phyloP scores from a whole-genome alignment of 768 basidiomycete genomes.

The Mycena metata region DNA sequence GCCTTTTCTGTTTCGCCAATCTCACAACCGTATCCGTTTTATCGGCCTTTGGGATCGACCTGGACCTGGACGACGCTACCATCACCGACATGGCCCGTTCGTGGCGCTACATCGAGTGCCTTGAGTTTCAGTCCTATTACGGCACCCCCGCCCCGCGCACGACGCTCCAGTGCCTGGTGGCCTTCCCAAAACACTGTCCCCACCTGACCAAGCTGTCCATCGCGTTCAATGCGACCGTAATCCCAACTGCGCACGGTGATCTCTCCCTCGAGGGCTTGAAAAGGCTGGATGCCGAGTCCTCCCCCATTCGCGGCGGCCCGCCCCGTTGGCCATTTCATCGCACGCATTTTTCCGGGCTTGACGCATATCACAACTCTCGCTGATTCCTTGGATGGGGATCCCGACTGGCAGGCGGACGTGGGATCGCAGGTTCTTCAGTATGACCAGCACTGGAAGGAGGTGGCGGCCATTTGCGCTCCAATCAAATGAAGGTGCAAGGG shows the following conservation, averaged over 20 bases:
- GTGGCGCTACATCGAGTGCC: slow-evolving; percentile 9
- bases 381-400: background rate
- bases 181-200: too few relatives aligned
- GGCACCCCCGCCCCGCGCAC: background rate
- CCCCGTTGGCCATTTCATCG: slow-evolving; percentile 14
- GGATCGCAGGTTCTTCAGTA: too few relatives aligned
- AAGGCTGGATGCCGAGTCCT: slow-evolving; percentile 13
- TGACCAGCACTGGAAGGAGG: slow-evolving; percentile 12
- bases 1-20: too few relatives aligned
- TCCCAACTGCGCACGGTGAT: background rate
- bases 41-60: slow-evolving; percentile 3
- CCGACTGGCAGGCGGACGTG: slow-evolving; percentile 5
- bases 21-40: background rate
- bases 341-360: slow-evolving; percentile 6
- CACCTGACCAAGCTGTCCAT: slow-evolving; percentile 10
- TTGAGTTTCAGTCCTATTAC: slow-evolving; percentile 4
- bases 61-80: slow-evolving; percentile 4
- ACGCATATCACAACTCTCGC: background rate
- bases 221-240: slow-evolving; percentile 12
- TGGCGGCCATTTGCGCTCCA: slow-evolving; percentile 13
- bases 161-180: slow-evolving; percentile 12
- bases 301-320: slow-evolving; percentile 2
- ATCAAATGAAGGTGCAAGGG: too few relatives aligned
- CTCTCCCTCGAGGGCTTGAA: background rate
- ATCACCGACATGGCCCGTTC: slow-evolving; percentile 21